Conservation (phyloP, 1,284 basidiomycete species). For the Anthracocystis walkeri region DNA sequence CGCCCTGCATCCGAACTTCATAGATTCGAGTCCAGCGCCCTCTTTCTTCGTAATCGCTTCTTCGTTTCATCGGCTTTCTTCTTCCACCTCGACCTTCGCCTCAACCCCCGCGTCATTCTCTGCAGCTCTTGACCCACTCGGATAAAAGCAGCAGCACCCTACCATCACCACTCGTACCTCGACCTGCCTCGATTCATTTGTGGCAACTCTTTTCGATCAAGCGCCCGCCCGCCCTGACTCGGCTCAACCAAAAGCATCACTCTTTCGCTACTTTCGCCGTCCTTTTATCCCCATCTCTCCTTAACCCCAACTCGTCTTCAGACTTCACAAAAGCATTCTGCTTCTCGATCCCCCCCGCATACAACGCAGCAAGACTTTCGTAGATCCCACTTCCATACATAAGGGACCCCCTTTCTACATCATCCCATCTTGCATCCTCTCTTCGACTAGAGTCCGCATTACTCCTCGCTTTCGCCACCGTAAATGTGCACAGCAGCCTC, state of each 20-base stretch:
- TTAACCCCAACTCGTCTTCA: background rate
- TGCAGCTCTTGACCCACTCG: background rate
- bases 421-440: background rate
- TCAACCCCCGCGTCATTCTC: too few species aligned
- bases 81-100: too few species aligned
- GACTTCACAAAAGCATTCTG: background rate
- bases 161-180: background rate
- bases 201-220: background rate
- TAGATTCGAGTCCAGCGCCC: too few species aligned
- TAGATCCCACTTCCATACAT: background rate
- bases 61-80: too few species aligned
- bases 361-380: background rate
- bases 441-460: background rate
- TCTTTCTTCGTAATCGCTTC: too few species aligned
- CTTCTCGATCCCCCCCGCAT: background rate
- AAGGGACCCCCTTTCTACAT: background rate
- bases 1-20: too few species aligned
- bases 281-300: background rate
- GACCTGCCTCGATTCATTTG: background rate
- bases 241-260: constrained; percentile 7
- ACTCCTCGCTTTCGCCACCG: background rate
- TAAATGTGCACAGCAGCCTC: constrained; percentile 13
- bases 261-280: background rate
- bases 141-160: background rate
- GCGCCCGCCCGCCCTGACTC: background rate